A percentile compares a stretch with the other conserved stretches of the same genome.
These are phyloP conservation scores for Verruconis gallopava DNA, from an alignment of 2,329 filamentous ascomycete genomes.

Conservation along the genomic window DNA sequence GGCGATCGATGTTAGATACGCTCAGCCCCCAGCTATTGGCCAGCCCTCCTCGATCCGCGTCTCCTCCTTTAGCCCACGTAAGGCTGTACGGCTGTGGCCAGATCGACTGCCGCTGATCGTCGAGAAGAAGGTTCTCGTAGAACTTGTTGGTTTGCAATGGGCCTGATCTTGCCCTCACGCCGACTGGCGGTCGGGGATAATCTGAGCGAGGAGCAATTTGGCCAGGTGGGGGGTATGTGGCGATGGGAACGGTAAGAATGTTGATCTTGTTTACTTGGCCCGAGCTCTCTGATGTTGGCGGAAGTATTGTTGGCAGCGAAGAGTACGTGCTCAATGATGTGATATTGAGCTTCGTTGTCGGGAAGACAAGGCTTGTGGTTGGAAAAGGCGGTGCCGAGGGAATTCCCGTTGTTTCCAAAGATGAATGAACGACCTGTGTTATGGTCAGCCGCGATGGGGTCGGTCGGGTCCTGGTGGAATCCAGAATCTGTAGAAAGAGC, in stretches of 20 bases:
- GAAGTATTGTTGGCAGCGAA: background rate
- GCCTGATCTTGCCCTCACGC: background rate
- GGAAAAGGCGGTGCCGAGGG: background rate
- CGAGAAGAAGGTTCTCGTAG: constrained; percentile 63
- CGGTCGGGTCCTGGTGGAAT: too few relatives aligned
- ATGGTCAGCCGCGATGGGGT: background rate
- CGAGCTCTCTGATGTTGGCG: background rate
- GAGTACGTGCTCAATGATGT: background rate
- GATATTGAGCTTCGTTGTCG: background rate
- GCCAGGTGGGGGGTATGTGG: constrained; percentile 5
- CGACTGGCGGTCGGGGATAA: constrained; percentile 1
- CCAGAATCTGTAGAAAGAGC: too few relatives aligned
- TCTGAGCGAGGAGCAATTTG: background rate
- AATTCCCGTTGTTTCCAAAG: background rate
- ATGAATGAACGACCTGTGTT: background rate
- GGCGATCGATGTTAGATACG: constrained; percentile 58
- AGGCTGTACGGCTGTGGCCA: constrained; percentile 54
- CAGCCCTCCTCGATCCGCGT: constrained; percentile 28
- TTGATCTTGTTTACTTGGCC: background rate
- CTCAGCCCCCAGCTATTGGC: constrained; percentile 61
- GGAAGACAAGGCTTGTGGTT: background rate
- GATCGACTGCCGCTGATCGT: constrained; percentile 51
- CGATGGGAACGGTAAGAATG: constrained; percentile 8
- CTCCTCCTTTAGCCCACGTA: constrained; percentile 26
- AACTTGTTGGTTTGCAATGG: constrained; percentile 61